These are phyloP conservation scores for Nakazawaea wickerhamii DNA, from an alignment of 805 yeast genomes.

Conservation along the genomic window DNA sequence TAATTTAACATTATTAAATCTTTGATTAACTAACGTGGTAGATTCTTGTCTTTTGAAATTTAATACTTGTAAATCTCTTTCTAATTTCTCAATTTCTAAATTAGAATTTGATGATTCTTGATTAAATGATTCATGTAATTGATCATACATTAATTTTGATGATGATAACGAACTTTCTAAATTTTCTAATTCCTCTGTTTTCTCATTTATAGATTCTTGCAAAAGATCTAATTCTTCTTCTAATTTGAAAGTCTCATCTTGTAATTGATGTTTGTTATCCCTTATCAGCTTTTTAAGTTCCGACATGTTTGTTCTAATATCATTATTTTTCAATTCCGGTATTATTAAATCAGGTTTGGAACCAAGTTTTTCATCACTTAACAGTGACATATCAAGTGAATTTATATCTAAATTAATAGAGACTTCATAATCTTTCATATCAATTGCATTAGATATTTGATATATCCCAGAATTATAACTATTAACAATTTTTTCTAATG, in stretches of 20 bases:
- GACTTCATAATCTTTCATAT: slow-evolving; percentile 13
- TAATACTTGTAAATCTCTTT: slow-evolving; percentile 44
- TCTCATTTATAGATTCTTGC: slow-evolving; percentile 50
- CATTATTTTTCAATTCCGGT: slow-evolving; percentile 29
- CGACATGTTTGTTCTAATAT: slow-evolving; percentile 30
- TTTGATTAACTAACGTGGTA: slow-evolving; percentile 24
- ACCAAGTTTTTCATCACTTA: slow-evolving; percentile 40
- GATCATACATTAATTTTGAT: slow-evolving; percentile 48
- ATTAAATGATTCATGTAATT: slow-evolving; percentile 47
- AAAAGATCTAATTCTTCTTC: slow-evolving; percentile 57
- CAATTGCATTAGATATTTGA: slow-evolving; percentile 34
- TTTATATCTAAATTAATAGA: slow-evolving; percentile 35
- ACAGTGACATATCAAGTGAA: slow-evolving; percentile 25
- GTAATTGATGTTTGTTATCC: slow-evolving; percentile 39
- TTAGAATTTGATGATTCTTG: slow-evolving; percentile 47
- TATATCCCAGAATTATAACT: slow-evolving; percentile 53
- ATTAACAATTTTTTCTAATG: slow-evolving; percentile 45
- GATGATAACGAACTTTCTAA: slow-evolving; percentile 50
- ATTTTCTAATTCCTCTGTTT: slow-evolving; percentile 49
- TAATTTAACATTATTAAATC: slow-evolving; percentile 44
- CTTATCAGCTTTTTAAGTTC: slow-evolving; percentile 42
- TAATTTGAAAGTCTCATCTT: slow-evolving; percentile 51
- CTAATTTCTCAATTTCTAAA: slow-evolving; percentile 62
- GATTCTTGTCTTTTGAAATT: slow-evolving; percentile 16
- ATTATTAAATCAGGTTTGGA: slow-evolving; percentile 38